phyloP scores from a whole-genome alignment of 2,329 filamentous ascomycete genomes.

The Hyphodiscus sp. region DNA sequence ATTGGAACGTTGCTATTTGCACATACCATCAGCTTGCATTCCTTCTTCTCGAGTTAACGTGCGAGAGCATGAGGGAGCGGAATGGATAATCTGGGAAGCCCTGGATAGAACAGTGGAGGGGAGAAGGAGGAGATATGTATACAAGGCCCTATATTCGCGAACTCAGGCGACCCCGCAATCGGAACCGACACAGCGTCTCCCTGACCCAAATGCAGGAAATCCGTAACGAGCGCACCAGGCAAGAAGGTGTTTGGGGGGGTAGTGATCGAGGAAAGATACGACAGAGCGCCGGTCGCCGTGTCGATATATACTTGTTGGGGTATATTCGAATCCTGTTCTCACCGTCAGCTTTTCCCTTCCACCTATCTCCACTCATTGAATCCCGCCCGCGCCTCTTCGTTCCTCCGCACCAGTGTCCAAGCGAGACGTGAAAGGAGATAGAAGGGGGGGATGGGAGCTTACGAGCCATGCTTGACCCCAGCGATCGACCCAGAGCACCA shows the following conservation, averaged over 20 bases:
- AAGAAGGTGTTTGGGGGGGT: not conserved
- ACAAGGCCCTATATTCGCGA: not conserved
- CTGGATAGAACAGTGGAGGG: no score
- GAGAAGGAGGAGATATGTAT: not conserved
- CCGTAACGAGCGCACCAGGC: not conserved
- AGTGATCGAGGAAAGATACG: not conserved
- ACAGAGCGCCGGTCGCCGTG: slow-evolving; percentile 2
- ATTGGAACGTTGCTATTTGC: not conserved
- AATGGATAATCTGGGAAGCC: no score
- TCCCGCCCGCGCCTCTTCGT: not conserved
- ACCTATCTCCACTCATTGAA: not conserved
- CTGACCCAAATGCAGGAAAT: slow-evolving; percentile 6
- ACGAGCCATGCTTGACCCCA: slow-evolving; percentile 3
- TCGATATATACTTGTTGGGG: slow-evolving; percentile 5
- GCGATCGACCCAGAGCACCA: slow-evolving; percentile 8
- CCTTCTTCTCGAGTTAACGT: no score
- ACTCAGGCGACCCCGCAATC: not conserved
- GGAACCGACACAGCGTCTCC: slow-evolving; percentile 1
- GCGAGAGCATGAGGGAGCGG: no score
- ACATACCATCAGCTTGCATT: no score
- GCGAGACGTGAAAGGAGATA: no score
- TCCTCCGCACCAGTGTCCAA: not conserved
- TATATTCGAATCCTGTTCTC: not conserved
- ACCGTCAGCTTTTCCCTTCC: no score
- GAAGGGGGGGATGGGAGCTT: not conserved